These are phyloP conservation scores for Amanita rubescens DNA, from an alignment of 768 basidiomycete genomes.

Conservation along the genomic window DNA sequence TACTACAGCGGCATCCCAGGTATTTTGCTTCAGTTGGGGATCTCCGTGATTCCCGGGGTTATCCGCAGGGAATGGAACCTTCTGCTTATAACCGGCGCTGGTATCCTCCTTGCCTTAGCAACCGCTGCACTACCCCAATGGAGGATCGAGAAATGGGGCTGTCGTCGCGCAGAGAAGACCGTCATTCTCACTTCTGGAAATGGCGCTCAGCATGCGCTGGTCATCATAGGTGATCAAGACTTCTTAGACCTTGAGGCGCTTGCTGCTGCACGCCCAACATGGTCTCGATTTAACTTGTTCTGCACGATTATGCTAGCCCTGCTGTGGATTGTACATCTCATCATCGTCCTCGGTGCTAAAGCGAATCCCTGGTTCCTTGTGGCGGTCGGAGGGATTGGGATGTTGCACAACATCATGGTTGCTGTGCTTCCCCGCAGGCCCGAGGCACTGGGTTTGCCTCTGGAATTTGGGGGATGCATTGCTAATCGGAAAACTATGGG, in stretches of 20 bases:
- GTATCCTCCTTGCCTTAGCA: conserved; percentile 19
- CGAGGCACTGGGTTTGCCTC: not conserved
- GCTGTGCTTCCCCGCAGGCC: not conserved
- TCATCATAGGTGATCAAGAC: conserved; percentile 19
- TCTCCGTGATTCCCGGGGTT: conserved; percentile 20
- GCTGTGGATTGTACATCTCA: not conserved
- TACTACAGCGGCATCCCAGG: conserved; percentile 17
- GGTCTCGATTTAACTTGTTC: not conserved
- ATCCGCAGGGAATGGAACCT: conserved; percentile 20
- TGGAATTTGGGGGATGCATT: not conserved
- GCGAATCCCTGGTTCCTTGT: not conserved
- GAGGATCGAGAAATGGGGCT: conserved; percentile 23
- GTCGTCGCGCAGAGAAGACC: conserved; percentile 16
- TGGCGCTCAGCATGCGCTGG: conserved; percentile 20
- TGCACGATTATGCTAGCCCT: not conserved
- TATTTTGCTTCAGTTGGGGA: conserved; percentile 20
- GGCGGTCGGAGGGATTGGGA: not conserved
- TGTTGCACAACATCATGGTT: not conserved
- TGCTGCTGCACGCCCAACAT: conserved; percentile 13
- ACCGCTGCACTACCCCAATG: conserved; percentile 22
- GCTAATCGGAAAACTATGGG: not conserved
- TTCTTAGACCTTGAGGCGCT: conserved; percentile 23
- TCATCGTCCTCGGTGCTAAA: not conserved
- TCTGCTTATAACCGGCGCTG: conserved; percentile 20
- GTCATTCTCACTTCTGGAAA: conserved; percentile 23